Evolutionary conservation across 2,329 filamentous ascomycete species (phyloP).

Genomic region (Colletotrichum viniferum): DNA sequence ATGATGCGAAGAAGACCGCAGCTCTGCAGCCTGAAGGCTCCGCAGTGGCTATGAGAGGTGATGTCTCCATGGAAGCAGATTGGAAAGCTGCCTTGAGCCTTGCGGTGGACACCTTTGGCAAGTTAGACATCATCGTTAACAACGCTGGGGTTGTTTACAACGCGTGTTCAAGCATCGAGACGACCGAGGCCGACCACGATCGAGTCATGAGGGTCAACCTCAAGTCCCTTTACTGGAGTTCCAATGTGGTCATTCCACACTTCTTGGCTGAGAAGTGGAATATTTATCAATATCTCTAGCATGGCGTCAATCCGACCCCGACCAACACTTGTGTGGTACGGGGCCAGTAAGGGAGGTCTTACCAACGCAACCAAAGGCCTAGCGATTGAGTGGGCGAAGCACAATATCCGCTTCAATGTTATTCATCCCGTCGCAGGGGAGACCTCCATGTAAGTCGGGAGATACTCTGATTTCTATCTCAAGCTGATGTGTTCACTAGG

Average conservation of each 20-base stretch:
- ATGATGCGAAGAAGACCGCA: not conserved
- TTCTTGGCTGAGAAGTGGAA: not conserved
- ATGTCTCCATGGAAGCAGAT: not conserved
- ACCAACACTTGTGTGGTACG: not conserved
- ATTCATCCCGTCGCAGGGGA: not conserved
- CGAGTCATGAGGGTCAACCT: not conserved
- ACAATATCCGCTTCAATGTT: not conserved
- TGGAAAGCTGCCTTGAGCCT: not conserved
- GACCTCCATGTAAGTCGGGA: not conserved
- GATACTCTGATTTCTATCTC: accelerated
- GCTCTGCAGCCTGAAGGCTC: not conserved
- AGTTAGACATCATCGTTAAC: not conserved
- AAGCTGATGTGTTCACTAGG: not conserved
- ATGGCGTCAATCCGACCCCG: not conserved
- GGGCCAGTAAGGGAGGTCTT: not conserved
- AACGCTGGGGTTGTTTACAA: not conserved
- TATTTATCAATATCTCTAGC: not conserved
- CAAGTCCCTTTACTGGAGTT: not conserved
- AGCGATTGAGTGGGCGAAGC: not conserved
- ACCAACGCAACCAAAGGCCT: not conserved
- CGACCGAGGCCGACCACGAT: not conserved
- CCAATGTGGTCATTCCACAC: not conserved
- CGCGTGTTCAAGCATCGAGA: not conserved
- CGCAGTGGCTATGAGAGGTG: not conserved
- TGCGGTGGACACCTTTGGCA: not conserved